These are phyloP conservation scores for Raffaelea ambrosiae DNA, from an alignment of 2,329 filamentous ascomycete species.

Conservation along the genomic window DNA sequence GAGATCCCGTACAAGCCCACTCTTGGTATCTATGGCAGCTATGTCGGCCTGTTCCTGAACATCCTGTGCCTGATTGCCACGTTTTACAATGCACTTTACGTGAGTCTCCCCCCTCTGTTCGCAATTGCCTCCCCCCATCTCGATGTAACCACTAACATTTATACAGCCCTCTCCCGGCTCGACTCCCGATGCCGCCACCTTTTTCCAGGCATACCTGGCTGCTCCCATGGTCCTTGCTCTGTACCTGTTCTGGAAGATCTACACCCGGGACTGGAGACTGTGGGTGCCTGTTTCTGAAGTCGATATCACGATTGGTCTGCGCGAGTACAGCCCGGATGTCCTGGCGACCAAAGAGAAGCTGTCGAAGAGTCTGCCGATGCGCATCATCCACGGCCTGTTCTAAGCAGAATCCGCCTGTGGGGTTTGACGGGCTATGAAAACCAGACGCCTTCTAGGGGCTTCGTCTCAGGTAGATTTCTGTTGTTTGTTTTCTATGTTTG, in stretches of 20 bases:
- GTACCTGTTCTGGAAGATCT: constrained; percentile 61
- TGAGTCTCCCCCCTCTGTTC: constrained; percentile 16
- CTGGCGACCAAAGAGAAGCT: constrained; percentile 22
- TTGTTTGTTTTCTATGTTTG: no score
- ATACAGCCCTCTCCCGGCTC: constrained; percentile 24
- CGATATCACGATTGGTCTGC: constrained; percentile 51
- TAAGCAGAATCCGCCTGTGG: constrained; percentile 12
- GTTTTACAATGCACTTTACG: constrained; percentile 59
- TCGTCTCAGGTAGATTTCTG: background rate
- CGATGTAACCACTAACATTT: background rate
- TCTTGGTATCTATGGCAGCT: constrained; percentile 58
- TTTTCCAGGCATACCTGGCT: constrained; percentile 53
- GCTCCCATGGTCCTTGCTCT: constrained; percentile 45
- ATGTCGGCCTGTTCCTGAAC: constrained; percentile 59
- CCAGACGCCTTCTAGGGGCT: background rate
- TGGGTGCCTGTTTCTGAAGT: constrained; percentile 50
- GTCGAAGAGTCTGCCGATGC: constrained; percentile 23
- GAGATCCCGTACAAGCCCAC: constrained; percentile 39
- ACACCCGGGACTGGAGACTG: constrained; percentile 40
- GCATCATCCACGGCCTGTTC: constrained; percentile 25
- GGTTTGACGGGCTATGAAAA: background rate
- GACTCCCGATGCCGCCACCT: constrained; percentile 32
- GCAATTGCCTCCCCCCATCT: background rate
- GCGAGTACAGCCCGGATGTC: constrained; percentile 43
- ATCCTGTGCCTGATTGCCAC: constrained; percentile 60